Evolutionary conservation across 768 basidiomycete genomes (phyloP), one percentile per base, ranked within the genome.

Genomic region (Tubosaeta sp.): DNA sequence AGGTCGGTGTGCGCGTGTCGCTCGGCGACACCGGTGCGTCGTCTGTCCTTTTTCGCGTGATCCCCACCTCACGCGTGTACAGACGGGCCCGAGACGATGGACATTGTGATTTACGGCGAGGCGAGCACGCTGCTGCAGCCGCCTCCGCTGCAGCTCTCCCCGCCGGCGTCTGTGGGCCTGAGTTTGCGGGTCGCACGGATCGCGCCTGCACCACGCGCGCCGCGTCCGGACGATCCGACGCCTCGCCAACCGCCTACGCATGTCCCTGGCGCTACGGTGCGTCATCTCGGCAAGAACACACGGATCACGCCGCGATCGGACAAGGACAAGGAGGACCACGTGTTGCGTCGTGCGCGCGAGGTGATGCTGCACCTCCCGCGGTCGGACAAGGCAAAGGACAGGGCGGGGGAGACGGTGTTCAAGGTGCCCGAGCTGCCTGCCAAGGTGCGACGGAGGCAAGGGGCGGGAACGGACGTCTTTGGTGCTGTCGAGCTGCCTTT

Each of bases 161-260:
- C 39, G 34, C 69, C 70, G 13, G 48, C 61, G 9, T 62, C 65
- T 3, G 19, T 35, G 43, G 47, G 66, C 0, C 57, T 79, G 5
- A 58, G 51, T 0, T 63, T 86, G 19, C 69, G 72, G 16, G 86
- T 86, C 7, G 85, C 81, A 0, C 80, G 84, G 37, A 75, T 88
- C 53, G 72, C 76, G 9, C 63, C 77, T 59, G 62, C 66, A 14
- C 71, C 76, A 43, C 73, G 59, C 2, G 54, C 62, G 0, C 85
- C 84, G 5, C 75, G 88, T 33, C 88, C 88, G 0, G 88, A 91
- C 55, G 88, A 91, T 54, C 88, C 87, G 0, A 88, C 83, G 6
- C 88, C 88, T 8, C 85, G 88, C 16, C 74, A 76, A 27, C 86
- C 87, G 0, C 85, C 86, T 4, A 55, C 59, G 7, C 50, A 73